Percentiles rank a stretch among this genome's conserved stretches.
Conservation (phyloP, 805 yeast genomes). For the Candida pini region DNA sequence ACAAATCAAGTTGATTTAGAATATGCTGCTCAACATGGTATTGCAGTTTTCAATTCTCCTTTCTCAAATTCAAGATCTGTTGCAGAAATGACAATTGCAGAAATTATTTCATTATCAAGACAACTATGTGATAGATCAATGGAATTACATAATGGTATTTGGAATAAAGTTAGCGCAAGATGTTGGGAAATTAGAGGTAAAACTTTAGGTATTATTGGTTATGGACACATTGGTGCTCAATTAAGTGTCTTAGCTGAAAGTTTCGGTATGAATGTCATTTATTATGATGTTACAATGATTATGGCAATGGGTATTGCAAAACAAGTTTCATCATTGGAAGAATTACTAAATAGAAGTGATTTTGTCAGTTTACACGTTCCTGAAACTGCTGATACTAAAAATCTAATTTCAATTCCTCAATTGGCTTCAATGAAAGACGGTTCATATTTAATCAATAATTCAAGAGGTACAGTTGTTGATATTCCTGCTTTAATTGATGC, state of each 20-base stretch:
- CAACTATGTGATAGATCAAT: slow-evolving; percentile 95
- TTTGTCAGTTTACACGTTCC: slow-evolving; percentile 94
- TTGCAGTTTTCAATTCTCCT: slow-evolving; percentile 89
- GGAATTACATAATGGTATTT: slow-evolving; percentile 92
- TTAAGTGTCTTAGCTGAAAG: slow-evolving; percentile 95
- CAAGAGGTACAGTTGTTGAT: slow-evolving; percentile 97
- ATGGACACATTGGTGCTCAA: slow-evolving; percentile 98
- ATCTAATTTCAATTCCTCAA: slow-evolving; percentile 84
- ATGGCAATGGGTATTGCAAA: slow-evolving; percentile 97
- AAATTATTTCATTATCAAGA: slow-evolving; percentile 89
- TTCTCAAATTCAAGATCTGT: slow-evolving; percentile 98
- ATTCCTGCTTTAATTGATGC: slow-evolving; percentile 91
- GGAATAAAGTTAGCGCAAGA: slow-evolving; percentile 93
- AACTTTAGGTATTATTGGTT: slow-evolving; percentile 94
- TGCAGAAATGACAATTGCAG: slow-evolving; percentile 95
- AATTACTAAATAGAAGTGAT: slow-evolving; percentile 74
- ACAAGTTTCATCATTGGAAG: slow-evolving; percentile 82
- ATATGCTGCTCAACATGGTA: slow-evolving; percentile 86
- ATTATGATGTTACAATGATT: slow-evolving; percentile 86
- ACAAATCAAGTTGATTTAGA: slow-evolving; percentile 95
- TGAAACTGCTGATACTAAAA: slow-evolving; percentile 86
- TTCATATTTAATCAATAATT: slow-evolving; percentile 88
- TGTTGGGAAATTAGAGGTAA: slow-evolving; percentile 99
- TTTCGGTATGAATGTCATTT: slow-evolving; percentile 93
- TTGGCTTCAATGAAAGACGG: slow-evolving; percentile 96